These are phyloP conservation scores for Eustoma russellianum DNA, from an alignment of 257 asterid species.

Conservation along the genomic window DNA sequence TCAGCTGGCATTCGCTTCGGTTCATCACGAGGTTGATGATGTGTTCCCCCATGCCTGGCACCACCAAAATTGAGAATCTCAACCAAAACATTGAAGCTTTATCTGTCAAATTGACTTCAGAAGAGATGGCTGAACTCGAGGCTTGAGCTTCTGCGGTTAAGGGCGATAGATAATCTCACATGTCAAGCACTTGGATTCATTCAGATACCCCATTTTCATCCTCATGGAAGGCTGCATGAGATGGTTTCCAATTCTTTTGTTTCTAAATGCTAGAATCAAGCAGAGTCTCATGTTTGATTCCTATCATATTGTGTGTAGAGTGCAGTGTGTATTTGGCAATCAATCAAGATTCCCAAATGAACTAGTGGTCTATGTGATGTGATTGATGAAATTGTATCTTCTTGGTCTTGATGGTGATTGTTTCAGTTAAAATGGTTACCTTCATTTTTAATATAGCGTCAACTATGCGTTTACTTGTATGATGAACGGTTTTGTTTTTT, in stretches of 20 bases:
- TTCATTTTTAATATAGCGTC: too few relatives aligned
- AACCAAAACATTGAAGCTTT: conserved; percentile 26
- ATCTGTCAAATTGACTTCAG: conserved; percentile 19
- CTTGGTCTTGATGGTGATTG: too few relatives aligned
- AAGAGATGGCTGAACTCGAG: conserved; percentile 31
- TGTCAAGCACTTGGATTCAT: conserved; percentile 10
- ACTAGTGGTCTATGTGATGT: too few relatives aligned
- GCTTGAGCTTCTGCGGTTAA: conserved; percentile 27
- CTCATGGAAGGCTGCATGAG: conserved; percentile 17
- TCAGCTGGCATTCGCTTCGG: conserved; percentile 40
- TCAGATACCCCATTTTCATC: conserved; percentile 27
- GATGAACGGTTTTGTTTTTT: too few relatives aligned
- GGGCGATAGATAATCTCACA: conserved; percentile 29
- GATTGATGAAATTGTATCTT: too few relatives aligned
- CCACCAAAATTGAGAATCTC: conserved; percentile 27
- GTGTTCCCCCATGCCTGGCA: conserved; percentile 31
- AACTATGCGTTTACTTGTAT: too few relatives aligned
- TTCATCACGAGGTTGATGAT: conserved; percentile 28
- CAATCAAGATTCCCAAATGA: too few relatives aligned
- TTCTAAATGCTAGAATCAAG: too few relatives aligned
- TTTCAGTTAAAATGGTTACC: too few relatives aligned
- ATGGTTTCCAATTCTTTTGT: background rate
- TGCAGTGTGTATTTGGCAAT: too few relatives aligned
- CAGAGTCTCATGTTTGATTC: too few relatives aligned
- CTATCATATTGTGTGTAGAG: too few relatives aligned